These are phyloP conservation scores for Calycina herbarum DNA, from an alignment of 2,329 filamentous ascomycete species.

Conservation along the genomic window DNA sequence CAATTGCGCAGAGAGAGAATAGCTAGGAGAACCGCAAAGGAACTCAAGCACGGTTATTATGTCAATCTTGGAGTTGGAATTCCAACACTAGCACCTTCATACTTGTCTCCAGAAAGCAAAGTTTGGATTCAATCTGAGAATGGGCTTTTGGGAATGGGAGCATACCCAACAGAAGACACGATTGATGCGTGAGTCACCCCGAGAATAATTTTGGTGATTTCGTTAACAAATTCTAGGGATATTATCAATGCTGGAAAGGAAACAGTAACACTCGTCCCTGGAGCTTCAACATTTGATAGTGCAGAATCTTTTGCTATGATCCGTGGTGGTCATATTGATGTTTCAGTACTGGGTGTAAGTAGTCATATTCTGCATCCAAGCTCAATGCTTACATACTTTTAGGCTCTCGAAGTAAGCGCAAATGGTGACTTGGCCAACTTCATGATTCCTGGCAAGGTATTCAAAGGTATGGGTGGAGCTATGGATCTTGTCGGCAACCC, in stretches of 20 bases:
- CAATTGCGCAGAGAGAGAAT: constrained; percentile 67
- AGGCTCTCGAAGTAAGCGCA: constrained; percentile 65
- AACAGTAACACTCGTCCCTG: constrained; percentile 76
- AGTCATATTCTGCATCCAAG: constrained; percentile 21
- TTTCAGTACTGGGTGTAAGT: constrained; percentile 70
- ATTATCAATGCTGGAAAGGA: constrained; percentile 88
- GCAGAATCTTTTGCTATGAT: constrained; percentile 88
- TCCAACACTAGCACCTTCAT: constrained; percentile 79
- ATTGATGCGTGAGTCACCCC: constrained; percentile 57
- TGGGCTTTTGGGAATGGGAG: constrained; percentile 79
- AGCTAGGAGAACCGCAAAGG: constrained; percentile 73
- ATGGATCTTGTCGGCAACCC: constrained; percentile 75
- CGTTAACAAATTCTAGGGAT: constrained; percentile 46
- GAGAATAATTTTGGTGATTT: neutral
- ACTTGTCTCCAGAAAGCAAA: constrained; percentile 64
- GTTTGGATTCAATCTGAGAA: constrained; percentile 89
- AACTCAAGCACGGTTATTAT: constrained; percentile 75
- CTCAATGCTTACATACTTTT: neutral
- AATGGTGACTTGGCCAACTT: constrained; percentile 82
- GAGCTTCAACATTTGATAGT: constrained; percentile 75
- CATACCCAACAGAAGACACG: constrained; percentile 71
- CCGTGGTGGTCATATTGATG: constrained; percentile 77
- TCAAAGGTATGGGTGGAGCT: constrained; percentile 84
- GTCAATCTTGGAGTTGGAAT: constrained; percentile 84
- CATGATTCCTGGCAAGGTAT: constrained; percentile 85